phyloP scores from a whole-genome alignment of 2,329 filamentous ascomycete genomes.

The Aureobasidium vineae region DNA sequence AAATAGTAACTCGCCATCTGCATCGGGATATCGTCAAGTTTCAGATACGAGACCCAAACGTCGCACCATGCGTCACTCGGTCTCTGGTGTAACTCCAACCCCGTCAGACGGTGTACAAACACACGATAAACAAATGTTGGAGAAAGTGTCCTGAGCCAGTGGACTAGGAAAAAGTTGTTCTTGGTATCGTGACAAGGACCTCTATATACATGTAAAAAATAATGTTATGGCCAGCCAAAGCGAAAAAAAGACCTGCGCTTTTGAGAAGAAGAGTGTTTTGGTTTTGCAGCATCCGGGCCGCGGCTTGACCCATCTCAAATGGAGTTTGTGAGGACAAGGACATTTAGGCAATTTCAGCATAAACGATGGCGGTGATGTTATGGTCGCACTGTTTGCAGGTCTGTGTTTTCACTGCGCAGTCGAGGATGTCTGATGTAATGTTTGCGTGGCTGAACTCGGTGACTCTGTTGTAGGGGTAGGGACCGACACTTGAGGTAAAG shows the following conservation, averaged over 20 bases:
- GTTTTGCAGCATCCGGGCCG: neutral
- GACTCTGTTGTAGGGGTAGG: conserved; percentile 14
- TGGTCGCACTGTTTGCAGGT: conserved; percentile 1
- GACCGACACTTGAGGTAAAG: conserved; percentile 2
- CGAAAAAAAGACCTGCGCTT: neutral
- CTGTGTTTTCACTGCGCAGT: neutral
- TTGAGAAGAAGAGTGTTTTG: neutral
- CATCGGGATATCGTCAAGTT: no score
- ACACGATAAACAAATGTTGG: no score
- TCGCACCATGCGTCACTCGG: no score
- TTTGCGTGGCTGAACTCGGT: conserved; percentile 19
- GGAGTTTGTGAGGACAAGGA: neutral
- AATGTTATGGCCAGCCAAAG: neutral
- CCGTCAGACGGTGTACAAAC: no score
- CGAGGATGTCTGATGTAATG: conserved; percentile 1
- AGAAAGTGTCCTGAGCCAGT: no score
- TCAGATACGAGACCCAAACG: no score
- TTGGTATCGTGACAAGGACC: conserved; percentile 5
- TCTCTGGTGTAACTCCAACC: no score
- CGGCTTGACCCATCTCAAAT: neutral
- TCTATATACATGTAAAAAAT: neutral
- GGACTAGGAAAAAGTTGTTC: no score
- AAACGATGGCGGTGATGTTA: conserved; percentile 12
- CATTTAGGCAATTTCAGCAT: neutral
- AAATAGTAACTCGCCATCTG: no score